Conservation (phyloP, 768 basidiomycete species). For the Astraeus odoratus region DNA sequence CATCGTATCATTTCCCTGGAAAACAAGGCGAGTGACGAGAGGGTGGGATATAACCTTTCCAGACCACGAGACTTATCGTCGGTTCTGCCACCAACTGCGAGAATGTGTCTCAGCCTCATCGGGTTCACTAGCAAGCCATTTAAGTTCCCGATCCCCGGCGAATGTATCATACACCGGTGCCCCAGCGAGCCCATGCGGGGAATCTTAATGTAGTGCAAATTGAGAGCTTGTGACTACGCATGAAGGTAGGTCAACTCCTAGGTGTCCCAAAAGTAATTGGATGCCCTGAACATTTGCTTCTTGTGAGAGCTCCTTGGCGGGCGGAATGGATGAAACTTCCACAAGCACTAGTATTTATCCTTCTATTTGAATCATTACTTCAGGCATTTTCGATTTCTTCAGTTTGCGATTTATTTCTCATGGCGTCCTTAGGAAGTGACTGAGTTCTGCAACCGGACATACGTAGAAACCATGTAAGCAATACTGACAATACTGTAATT, state of each 20-base stretch:
- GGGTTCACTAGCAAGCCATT: constrained; percentile 98
- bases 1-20: too few relatives aligned
- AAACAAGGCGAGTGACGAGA: too few relatives aligned
- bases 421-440: constrained; percentile 67
- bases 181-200: constrained; percentile 92
- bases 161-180: constrained; percentile 98
- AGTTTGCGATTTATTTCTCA: background rate
- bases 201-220: constrained; percentile 98
- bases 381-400: constrained; percentile 50
- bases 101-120: constrained; percentile 87
- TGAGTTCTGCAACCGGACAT: constrained; percentile 72
- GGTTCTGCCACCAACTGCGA: too few relatives aligned
- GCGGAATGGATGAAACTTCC: constrained; percentile 80
- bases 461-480: constrained; percentile 68
- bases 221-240: constrained; percentile 88
- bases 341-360: constrained; percentile 71
- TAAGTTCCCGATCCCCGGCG: constrained; percentile 98
- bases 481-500: too few relatives aligned
- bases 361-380: constrained; percentile 93
- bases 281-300: constrained; percentile 90
- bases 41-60: constrained; percentile 45
- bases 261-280: constrained; percentile 77
- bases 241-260: constrained; percentile 76
- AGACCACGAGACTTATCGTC: too few relatives aligned
- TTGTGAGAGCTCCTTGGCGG: too few relatives aligned